Evolutionary conservation across 169 alveolate genomes (phyloP).

Genomic region (Eimeria praecox): DNA sequence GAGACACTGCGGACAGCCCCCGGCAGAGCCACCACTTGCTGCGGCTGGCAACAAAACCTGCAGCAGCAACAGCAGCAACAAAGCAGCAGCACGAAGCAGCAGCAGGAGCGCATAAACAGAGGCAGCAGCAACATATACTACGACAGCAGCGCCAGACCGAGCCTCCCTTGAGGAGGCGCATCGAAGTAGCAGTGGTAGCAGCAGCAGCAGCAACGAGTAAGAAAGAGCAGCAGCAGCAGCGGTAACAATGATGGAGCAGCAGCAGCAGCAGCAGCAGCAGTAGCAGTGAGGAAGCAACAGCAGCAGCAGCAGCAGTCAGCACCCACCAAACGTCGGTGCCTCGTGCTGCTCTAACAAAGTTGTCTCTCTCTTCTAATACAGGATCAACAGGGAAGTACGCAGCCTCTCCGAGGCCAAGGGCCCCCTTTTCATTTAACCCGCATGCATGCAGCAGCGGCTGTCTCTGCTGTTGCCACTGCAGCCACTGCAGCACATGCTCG

Average conservation of each 20-base stretch:
- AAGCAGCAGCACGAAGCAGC: neutral
- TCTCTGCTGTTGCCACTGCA: constrained; percentile 59
- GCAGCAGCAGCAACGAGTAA: neutral
- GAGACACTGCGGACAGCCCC: constrained; percentile 51
- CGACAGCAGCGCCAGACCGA: no score
- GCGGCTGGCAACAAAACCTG: constrained; percentile 80
- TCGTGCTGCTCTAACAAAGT: constrained; percentile 1
- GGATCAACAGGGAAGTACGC: constrained; percentile 81
- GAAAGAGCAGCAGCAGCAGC: constrained; percentile 32
- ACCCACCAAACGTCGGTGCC: constrained; percentile 75
- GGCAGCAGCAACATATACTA: neutral
- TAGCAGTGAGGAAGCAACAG: neutral
- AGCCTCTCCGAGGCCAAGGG: constrained; percentile 75
- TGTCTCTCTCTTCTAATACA: constrained; percentile 51
- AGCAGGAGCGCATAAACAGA: neutral
- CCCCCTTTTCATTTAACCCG: constrained; percentile 71
- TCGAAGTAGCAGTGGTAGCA: neutral
- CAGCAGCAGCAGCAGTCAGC: constrained; percentile 20
- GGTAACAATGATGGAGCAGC: no score
- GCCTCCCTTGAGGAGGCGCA: no score
- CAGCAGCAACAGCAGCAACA: constrained; percentile 60
- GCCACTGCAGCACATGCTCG: constrained; percentile 56
- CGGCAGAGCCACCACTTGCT: constrained; percentile 77
- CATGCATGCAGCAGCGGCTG: constrained; percentile 40
- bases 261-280: neutral